phyloP scores from a whole-genome alignment of 2,329 filamentous ascomycete species.

The Aspergillus neotritici region DNA sequence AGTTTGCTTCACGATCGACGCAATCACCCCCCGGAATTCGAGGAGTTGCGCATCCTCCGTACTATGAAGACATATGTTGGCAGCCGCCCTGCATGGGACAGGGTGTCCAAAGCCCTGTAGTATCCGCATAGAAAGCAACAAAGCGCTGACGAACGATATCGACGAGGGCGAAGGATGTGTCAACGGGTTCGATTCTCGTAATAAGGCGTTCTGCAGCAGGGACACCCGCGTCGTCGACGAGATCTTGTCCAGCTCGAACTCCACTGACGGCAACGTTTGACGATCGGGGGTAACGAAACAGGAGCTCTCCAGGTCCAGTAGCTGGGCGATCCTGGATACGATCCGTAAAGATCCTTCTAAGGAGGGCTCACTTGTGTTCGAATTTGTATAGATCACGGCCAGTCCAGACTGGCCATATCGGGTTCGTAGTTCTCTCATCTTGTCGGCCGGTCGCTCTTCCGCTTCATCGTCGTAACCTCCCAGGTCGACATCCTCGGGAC shows the following conservation, averaged over 20 bases:
- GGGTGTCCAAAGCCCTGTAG: slow-evolving; percentile 36
- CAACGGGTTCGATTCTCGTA: slow-evolving; percentile 36
- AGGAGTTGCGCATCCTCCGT: slow-evolving; percentile 48
- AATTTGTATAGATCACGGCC: slow-evolving; percentile 53
- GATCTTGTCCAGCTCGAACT: slow-evolving; percentile 27
- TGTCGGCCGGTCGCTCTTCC: slow-evolving; percentile 39
- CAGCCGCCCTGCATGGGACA: slow-evolving; percentile 32
- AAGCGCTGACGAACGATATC: slow-evolving; percentile 36
- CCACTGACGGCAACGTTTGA: slow-evolving; percentile 24
- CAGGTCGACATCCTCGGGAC: slow-evolving; percentile 54
- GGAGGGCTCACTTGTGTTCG: slow-evolving; percentile 40
- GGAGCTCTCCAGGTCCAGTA: slow-evolving; percentile 47
- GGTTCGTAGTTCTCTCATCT: slow-evolving; percentile 37
- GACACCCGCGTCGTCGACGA: slow-evolving; percentile 35
- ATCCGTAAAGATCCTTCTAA: slow-evolving; percentile 47
- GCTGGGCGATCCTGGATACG: slow-evolving; percentile 45
- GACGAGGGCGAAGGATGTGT: slow-evolving; percentile 37
- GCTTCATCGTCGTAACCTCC: slow-evolving; percentile 47
- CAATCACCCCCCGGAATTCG: slow-evolving; percentile 50
- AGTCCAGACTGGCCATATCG: slow-evolving; percentile 56
- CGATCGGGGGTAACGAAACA: slow-evolving; percentile 24
- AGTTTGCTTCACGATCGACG: slow-evolving; percentile 40
- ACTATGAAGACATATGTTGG: slow-evolving; percentile 50
- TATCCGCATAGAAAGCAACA: slow-evolving; percentile 38
- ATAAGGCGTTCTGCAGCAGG: slow-evolving; percentile 39